Percentiles rank a stretch among this genome's conserved stretches.
phyloP scores from a whole-genome alignment of 371 early-diverging fungal genomes.

The Sporodiniella umbellata region DNA sequence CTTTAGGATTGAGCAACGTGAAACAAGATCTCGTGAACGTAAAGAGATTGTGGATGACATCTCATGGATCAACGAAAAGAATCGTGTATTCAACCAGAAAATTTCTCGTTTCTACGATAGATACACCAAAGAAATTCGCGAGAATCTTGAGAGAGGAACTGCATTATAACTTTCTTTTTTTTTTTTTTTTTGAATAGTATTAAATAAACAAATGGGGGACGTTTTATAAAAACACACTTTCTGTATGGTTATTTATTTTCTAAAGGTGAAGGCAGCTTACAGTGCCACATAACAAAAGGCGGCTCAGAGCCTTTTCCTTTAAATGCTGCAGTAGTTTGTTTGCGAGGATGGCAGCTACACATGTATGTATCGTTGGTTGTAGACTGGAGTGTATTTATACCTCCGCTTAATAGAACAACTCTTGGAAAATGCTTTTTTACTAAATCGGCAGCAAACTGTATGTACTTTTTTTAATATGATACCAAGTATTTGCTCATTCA shows the following conservation, averaged over 20 bases:
- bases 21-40: constrained; percentile 69
- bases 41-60: constrained; percentile 83
- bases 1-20: constrained; percentile 60
- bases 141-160: constrained; percentile 86
- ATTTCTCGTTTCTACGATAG: constrained; percentile 90
- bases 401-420: constrained; percentile 56
- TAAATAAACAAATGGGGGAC: neutral
- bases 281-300: constrained; percentile 48
- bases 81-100: constrained; percentile 93
- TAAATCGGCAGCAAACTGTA: constrained; percentile 50
- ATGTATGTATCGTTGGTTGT: constrained; percentile 8
- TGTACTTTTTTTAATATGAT: neutral
- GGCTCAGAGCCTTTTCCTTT: constrained; percentile 51
- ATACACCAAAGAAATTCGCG: constrained; percentile 91
- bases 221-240: neutral
- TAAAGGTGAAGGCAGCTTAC: constrained; percentile 38
- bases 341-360: constrained; percentile 45
- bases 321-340: constrained; percentile 41
- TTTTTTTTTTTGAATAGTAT: neutral
- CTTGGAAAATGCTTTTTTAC: constrained; percentile 47
- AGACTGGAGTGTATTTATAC: constrained; percentile 49
- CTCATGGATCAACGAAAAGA: constrained; percentile 95
- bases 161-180: constrained; percentile 49
- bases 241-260: constrained; percentile 11
- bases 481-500: neutral